Conservation (phyloP, 2,329 filamentous ascomycete species). For the Alternaria dauci region DNA sequence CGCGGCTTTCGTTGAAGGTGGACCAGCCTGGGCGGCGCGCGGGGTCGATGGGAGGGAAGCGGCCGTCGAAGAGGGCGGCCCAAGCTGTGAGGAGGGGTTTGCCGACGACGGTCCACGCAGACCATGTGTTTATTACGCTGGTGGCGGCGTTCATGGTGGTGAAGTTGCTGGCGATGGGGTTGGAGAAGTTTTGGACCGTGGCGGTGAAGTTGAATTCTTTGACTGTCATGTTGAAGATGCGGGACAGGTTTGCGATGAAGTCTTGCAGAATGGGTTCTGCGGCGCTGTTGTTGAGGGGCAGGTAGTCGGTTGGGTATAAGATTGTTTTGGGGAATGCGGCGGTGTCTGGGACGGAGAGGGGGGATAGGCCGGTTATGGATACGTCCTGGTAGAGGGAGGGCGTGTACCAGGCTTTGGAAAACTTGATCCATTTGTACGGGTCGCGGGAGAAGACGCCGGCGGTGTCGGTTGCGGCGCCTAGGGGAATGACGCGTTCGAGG, state of each 20-base stretch:
- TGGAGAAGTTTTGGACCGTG: conserved; percentile 37
- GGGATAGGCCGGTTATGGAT: conserved; percentile 50
- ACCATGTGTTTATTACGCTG: conserved; percentile 44
- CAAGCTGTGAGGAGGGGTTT: conserved; percentile 47
- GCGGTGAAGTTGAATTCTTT: conserved; percentile 51
- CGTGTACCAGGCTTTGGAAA: conserved; percentile 52
- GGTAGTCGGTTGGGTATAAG: conserved; percentile 53
- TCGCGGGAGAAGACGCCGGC: conserved; percentile 40
- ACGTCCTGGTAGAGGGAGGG: conserved; percentile 46
- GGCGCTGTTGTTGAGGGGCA: conserved; percentile 52
- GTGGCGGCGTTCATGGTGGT: conserved; percentile 42
- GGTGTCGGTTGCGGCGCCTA: conserved; percentile 36
- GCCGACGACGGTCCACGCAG: conserved; percentile 46
- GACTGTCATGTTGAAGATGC: conserved; percentile 50
- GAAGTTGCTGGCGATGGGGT: conserved; percentile 41
- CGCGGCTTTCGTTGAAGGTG: conserved; percentile 35
- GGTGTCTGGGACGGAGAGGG: conserved; percentile 48
- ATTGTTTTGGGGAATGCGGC: conserved; percentile 51
- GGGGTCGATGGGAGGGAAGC: conserved; percentile 53
- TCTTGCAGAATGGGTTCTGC: conserved; percentile 50
- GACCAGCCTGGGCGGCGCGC: conserved; percentile 45
- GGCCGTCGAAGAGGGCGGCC: conserved; percentile 46
- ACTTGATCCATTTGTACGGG: conserved; percentile 48
- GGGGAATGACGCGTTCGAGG: conserved; percentile 33
- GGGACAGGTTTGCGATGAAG: conserved; percentile 49